Evolutionary conservation across 768 basidiomycete genomes (phyloP).

Genomic region (Crassisporium funariophilum): DNA sequence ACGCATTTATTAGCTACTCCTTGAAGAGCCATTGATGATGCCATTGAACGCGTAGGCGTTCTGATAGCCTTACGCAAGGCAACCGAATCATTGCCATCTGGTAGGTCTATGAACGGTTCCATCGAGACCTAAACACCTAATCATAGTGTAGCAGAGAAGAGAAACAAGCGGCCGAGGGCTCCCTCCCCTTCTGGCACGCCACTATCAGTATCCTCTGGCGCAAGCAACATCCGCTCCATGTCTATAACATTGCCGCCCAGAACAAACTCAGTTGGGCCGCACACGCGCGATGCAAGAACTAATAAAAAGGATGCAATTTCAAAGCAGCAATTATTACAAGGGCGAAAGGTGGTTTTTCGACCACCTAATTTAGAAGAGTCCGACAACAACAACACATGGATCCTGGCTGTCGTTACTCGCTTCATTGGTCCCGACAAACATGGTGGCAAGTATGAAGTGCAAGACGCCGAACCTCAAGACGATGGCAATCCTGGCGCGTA

Average conservation of each 20-base stretch:
- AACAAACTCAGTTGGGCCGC: constrained; percentile 56
- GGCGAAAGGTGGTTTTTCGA: constrained; percentile 82
- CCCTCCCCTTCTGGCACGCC: constrained; percentile 69
- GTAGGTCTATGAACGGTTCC: constrained; percentile 33
- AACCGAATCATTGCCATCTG: constrained; percentile 58
- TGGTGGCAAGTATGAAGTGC: constrained; percentile 75
- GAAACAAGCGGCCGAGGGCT: constrained; percentile 73
- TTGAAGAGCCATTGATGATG: constrained; percentile 76
- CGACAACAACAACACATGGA: constrained; percentile 69
- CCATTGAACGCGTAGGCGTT: constrained; percentile 67
- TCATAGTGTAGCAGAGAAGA: constrained; percentile 54
- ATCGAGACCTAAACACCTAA: background rate
- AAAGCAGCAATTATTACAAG: constrained; percentile 68
- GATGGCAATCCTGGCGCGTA: constrained; percentile 72
- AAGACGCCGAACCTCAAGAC: constrained; percentile 83
- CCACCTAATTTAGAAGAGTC: constrained; percentile 54
- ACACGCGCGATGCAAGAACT: constrained; percentile 67
- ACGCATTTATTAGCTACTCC: constrained; percentile 10
- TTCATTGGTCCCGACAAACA: constrained; percentile 75
- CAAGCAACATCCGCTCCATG: constrained; percentile 43
- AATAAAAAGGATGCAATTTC: constrained; percentile 63
- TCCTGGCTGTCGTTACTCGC: constrained; percentile 73
- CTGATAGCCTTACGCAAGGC: constrained; percentile 76
- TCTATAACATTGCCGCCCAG: constrained; percentile 62
- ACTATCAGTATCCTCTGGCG: constrained; percentile 36